Conservation (phyloP, 176 grass and related monocot species). For the Oryza officinalis region DNA sequence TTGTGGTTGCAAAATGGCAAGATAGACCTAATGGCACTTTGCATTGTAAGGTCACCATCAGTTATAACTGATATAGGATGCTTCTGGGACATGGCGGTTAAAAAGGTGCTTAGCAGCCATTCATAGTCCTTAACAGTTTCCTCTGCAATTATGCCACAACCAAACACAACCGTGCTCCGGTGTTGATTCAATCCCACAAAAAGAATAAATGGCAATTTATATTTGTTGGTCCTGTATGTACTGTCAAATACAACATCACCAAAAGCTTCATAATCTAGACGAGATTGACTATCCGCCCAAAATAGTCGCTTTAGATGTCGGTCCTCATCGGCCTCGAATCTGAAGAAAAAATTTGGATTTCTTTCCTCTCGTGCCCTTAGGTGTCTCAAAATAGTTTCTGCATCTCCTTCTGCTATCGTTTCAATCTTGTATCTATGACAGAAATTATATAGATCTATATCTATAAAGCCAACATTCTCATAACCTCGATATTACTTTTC, state of each 20-base stretch:
- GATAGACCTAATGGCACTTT: not conserved
- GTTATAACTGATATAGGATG: not conserved
- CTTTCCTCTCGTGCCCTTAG: too few relatives aligned
- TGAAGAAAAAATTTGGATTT: too few relatives aligned
- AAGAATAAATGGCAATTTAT: not conserved
- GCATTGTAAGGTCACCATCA: conserved; percentile 23
- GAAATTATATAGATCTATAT: not conserved
- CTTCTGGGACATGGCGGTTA: not conserved
- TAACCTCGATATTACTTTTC: not conserved
- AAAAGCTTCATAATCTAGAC: not conserved
- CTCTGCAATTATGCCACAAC: too few relatives aligned
- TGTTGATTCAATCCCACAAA: conserved; percentile 25
- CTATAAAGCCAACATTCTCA: not conserved
- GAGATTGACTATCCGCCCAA: too few relatives aligned
- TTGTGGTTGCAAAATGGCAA: not conserved
- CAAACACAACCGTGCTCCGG: not conserved
- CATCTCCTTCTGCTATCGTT: not conserved
- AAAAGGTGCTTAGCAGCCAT: not conserved
- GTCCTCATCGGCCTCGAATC: too few relatives aligned
- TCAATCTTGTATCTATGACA: not conserved
- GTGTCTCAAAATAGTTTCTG: too few relatives aligned
- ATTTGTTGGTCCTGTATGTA: too few relatives aligned
- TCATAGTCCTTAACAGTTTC: not conserved
- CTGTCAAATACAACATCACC: not conserved
- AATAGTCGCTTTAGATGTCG: too few relatives aligned